These are phyloP conservation scores for Septoria linicola DNA, from an alignment of 2,329 filamentous ascomycete genomes.

Conservation along the genomic window DNA sequence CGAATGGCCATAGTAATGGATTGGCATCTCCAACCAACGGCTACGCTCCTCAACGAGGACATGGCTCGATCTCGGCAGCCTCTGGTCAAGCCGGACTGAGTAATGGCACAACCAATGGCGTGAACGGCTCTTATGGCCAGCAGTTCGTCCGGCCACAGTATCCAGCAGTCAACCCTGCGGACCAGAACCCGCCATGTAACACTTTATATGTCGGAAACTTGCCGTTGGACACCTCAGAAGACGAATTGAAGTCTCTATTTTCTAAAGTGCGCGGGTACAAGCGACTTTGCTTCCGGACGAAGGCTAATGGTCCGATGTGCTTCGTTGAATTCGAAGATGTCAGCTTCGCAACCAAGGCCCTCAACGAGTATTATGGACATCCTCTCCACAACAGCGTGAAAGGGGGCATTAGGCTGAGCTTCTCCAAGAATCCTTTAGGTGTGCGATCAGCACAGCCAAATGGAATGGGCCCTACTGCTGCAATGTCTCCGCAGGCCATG, in stretches of 20 bases:
- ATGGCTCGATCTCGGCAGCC: constrained; percentile 52
- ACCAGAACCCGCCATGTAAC: constrained; percentile 96
- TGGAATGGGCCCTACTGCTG: constrained; percentile 52
- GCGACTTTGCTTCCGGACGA: constrained; percentile 88
- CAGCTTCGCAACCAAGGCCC: constrained; percentile 83
- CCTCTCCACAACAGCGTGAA: constrained; percentile 88
- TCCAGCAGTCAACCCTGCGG: constrained; percentile 86
- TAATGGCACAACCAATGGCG: constrained; percentile 47
- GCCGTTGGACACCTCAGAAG: constrained; percentile 86
- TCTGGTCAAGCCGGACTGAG: constrained; percentile 37
- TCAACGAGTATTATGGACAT: constrained; percentile 85
- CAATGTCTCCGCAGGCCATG: constrained; percentile 52
- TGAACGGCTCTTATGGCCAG: constrained; percentile 56
- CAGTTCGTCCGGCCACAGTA: constrained; percentile 66
- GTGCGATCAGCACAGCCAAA: constrained; percentile 74
- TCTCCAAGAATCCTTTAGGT: constrained; percentile 94
- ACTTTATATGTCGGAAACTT: constrained; percentile 98
- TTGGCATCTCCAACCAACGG: constrained; percentile 56
- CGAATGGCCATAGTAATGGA: constrained; percentile 39
- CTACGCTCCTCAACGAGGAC: constrained; percentile 51
- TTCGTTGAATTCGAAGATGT: constrained; percentile 98
- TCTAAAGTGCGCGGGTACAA: constrained; percentile 94
- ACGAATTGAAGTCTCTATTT: constrained; percentile 92
- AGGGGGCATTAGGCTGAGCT: constrained; percentile 90
- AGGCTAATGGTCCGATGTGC: constrained; percentile 95